Base-by-base conservation (phyloP, 1,139 yeast genomes). In the Petasospora fabianii region DNA sequence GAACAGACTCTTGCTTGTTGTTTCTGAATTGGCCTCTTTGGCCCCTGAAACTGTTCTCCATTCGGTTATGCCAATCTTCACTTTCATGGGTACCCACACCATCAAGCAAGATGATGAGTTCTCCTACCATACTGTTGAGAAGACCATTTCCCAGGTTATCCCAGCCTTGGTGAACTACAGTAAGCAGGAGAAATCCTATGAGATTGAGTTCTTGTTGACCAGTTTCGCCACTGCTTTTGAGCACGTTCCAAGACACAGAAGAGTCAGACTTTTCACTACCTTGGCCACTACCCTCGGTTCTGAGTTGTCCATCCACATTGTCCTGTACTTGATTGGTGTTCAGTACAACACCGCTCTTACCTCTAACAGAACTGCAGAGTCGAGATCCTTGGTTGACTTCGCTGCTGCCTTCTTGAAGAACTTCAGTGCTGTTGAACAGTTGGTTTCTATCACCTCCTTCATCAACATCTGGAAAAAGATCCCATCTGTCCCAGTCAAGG, bases 41-140 rank as follows among this genome's bases (percentile, higher is more conserved):
- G 87, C 92, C 14, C 96, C 98, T 8, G 97, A 92, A 58, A 77
- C 84, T 29, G 88, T 92, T 27, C 69, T 94, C 48, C 97, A 94
- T 64, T 85, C 97, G 4, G 96, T 94, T 12, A 92, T 92, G 99
- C 98, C 99, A 15, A 90, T 92, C 39, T 92, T 92, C 68, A 94
- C 98, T 0, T 94, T 92, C 56, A 92, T 92, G 98, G 99, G 99
- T 42, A 96, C 97, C 22, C 95, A 88, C 55, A 88, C 97, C 11
- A 77, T 94, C 37, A 82, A 96, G 57, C 97, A 92, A 65, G 98
- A 92, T 61, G 97, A 92, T 60, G 97, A 88, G 56, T 90, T 86
- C 59, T 86, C 97, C 2, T 84, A 84, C 32, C 84, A 85, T 49
- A 97, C 92, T 28, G 87, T 94, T 47, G 96, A 88, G 56, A 94